Evolutionary conservation across 768 basidiomycete genomes (phyloP).

Genomic region (Suillus tomentosus): DNA sequence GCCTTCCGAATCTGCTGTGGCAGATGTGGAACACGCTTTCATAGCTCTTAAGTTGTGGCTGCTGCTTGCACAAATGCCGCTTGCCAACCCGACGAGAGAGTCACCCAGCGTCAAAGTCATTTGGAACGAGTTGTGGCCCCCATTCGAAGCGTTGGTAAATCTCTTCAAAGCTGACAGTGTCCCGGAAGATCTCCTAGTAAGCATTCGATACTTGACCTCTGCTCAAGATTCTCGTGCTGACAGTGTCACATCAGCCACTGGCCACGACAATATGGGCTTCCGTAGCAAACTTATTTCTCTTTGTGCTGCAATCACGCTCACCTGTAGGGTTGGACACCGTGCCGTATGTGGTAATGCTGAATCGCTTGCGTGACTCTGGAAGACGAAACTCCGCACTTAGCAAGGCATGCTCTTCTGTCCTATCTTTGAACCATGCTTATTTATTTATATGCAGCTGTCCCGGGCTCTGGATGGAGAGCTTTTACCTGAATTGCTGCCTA

Average conservation of each 20-base stretch:
- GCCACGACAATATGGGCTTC: conserved; percentile 58
- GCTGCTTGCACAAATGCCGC: conserved; percentile 47
- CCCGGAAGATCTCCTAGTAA: conserved; percentile 36
- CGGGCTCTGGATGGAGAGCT: conserved; percentile 58
- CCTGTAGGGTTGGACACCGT: conserved; percentile 56
- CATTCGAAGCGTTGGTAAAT: conserved; percentile 57
- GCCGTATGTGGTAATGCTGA: conserved; percentile 49
- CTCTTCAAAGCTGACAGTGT: conserved; percentile 51
- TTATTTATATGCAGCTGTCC: conserved; percentile 43
- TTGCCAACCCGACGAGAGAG: not conserved
- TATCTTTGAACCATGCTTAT: conserved; percentile 1
- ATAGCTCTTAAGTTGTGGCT: conserved; percentile 74
- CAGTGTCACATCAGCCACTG: conserved; percentile 45
- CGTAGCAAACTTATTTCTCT: conserved; percentile 65
- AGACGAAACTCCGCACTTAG: conserved; percentile 48
- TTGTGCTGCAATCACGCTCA: conserved; percentile 56
- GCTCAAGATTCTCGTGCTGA: conserved; percentile 1
- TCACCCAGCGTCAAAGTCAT: conserved; percentile 38
- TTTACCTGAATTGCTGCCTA: conserved; percentile 45
- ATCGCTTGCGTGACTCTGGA: conserved; percentile 48
- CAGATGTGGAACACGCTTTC: conserved; percentile 69
- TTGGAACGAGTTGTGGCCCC: conserved; percentile 81
- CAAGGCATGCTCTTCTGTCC: conserved; percentile 45
- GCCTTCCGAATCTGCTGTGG: conserved; percentile 46
- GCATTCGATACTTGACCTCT: not conserved